Evolutionary conservation across 1,139 yeast species (phyloP).

Genomic region (Geotrichum histeridarum): DNA sequence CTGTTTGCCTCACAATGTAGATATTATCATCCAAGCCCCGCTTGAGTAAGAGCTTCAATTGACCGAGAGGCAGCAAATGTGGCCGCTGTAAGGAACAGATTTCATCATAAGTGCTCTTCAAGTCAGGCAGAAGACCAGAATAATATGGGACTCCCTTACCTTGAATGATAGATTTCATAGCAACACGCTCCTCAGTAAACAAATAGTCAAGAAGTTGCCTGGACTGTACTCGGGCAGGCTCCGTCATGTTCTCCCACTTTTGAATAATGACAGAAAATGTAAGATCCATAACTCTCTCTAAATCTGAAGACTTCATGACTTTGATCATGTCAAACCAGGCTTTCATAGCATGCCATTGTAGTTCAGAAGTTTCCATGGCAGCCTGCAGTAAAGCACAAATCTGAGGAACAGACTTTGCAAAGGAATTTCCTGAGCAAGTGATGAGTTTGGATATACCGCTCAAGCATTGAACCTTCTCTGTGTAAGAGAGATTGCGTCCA

Average conservation of each 20-base stretch:
- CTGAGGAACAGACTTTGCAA: conserved; percentile 80
- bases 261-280: conserved; percentile 58
- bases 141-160: conserved; percentile 29
- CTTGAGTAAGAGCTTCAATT: conserved; percentile 31
- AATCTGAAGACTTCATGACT: conserved; percentile 43
- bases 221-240: conserved; percentile 25
- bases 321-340: conserved; percentile 60
- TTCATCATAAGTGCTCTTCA: conserved; percentile 22
- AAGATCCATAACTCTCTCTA: conserved; percentile 52
- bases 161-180: conserved; percentile 18
- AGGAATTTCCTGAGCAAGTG: conserved; percentile 53
- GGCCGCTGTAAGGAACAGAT: background rate
- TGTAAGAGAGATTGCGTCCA: conserved; percentile 63
- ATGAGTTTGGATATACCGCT: conserved; percentile 69
- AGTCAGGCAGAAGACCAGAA: conserved; percentile 24
- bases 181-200: conserved; percentile 20
- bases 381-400: conserved; percentile 82
- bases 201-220: conserved; percentile 22
- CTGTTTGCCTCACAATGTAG: conserved; percentile 72
- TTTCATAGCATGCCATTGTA: conserved; percentile 57
- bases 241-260: conserved; percentile 47
- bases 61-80: conserved; percentile 2
- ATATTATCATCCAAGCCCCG: conserved; percentile 64
- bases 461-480: conserved; percentile 68
- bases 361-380: conserved; percentile 58